These are phyloP conservation scores for Xylariales sp. DNA, from an alignment of 2,329 filamentous ascomycete genomes.

Conservation along the genomic window DNA sequence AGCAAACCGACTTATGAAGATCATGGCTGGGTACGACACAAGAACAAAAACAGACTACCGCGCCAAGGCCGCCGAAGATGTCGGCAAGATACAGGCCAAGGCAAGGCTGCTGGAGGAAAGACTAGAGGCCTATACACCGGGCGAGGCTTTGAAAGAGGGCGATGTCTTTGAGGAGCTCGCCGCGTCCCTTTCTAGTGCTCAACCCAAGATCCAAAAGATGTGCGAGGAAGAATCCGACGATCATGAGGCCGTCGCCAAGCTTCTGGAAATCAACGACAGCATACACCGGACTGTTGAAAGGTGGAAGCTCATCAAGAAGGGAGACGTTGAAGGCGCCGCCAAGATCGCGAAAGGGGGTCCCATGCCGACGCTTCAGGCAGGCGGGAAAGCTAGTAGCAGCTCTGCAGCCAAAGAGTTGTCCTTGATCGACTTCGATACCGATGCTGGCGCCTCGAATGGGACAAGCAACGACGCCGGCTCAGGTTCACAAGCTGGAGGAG, in stretches of 20 bases:
- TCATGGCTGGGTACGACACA: conserved; percentile 97
- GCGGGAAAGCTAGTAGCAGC: conserved; percentile 55
- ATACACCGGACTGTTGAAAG: conserved; percentile 95
- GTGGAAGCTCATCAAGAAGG: conserved; percentile 94
- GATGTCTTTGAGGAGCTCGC: conserved; percentile 80
- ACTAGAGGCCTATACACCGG: conserved; percentile 75
- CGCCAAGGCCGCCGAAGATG: conserved; percentile 94
- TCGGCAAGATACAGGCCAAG: conserved; percentile 92
- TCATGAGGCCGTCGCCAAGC: conserved; percentile 87
- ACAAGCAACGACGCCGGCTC: conserved; percentile 35
- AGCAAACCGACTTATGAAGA: conserved; percentile 96
- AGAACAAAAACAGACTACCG: conserved; percentile 95
- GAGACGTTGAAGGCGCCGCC: conserved; percentile 77
- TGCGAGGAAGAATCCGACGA: conserved; percentile 98
- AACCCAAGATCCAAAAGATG: conserved; percentile 99
- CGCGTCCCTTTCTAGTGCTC: conserved; percentile 81
- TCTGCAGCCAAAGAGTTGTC: conserved; percentile 72
- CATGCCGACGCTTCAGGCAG: conserved; percentile 28
- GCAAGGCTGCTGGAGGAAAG: conserved; percentile 89
- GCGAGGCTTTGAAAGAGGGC: conserved; percentile 68
- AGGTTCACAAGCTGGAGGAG: conserved; percentile 52
- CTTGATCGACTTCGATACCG: conserved; percentile 82
- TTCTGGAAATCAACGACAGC: conserved; percentile 97
- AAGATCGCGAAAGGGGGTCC: conserved; percentile 77
- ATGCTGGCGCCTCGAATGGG: conserved; percentile 40